Evolutionary conservation across 2,329 filamentous ascomycete species (phyloP).

Genomic region (Colletotrichum incanum): DNA sequence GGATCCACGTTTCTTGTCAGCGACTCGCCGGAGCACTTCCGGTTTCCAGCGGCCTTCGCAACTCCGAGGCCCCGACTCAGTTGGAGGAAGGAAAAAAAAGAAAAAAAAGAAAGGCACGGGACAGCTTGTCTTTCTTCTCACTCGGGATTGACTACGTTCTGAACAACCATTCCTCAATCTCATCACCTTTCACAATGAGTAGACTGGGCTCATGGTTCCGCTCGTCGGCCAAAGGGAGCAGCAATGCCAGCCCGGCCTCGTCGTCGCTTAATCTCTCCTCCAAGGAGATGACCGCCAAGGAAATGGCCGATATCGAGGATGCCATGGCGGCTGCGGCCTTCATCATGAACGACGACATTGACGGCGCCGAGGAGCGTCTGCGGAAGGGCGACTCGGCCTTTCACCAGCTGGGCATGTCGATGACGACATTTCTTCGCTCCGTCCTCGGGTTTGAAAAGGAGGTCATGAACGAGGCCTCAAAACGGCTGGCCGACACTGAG

Average conservation of each 20-base stretch:
- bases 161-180: background rate
- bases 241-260: slow-evolving; percentile 50
- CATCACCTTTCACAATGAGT: slow-evolving; percentile 56
- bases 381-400: slow-evolving; percentile 85
- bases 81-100: background rate
- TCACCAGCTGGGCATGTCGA: slow-evolving; percentile 85
- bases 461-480: slow-evolving; percentile 86
- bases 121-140: background rate
- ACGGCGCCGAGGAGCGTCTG: slow-evolving; percentile 82
- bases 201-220: slow-evolving; percentile 68
- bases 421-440: slow-evolving; percentile 88
- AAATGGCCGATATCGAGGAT: slow-evolving; percentile 70
- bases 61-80: slow-evolving; percentile 30
- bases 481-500: slow-evolving; percentile 82
- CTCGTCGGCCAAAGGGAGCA: slow-evolving; percentile 55
- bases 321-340: slow-evolving; percentile 77
- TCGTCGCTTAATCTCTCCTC: slow-evolving; percentile 52
- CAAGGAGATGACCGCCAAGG: slow-evolving; percentile 61
- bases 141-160: background rate
- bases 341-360: slow-evolving; percentile 93
- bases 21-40: slow-evolving; percentile 40
- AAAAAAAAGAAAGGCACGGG: background rate
- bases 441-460: slow-evolving; percentile 94
- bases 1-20: slow-evolving; percentile 35
- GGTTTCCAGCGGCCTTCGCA: slow-evolving; percentile 27